Evolutionary conservation across 2,329 filamentous ascomycete genomes (phyloP).

Genomic region (Cladosporium sp.): DNA sequence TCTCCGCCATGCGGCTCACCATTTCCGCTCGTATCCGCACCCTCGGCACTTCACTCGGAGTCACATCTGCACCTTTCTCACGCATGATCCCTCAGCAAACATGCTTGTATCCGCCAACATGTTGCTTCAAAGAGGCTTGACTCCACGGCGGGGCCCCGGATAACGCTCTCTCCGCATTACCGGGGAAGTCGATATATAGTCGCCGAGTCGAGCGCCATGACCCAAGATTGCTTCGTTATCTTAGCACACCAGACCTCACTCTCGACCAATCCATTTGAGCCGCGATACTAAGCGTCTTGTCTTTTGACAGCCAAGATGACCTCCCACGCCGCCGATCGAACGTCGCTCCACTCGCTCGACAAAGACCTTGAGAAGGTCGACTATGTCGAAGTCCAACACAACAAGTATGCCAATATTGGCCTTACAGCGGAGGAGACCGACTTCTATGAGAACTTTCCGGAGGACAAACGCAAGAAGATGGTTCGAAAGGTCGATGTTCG

Average conservation of each 20-base stretch:
- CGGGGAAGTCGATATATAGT: no score
- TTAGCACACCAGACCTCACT: not conserved
- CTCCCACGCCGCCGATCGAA: conserved; percentile 2
- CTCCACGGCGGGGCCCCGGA: no score
- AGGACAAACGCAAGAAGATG: conserved; percentile 30
- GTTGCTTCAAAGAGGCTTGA: no score
- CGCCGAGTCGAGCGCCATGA: no score
- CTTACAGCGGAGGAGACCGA: conserved; percentile 20
- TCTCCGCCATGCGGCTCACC: no score
- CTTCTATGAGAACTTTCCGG: conserved; percentile 20
- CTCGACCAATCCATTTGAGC: not conserved
- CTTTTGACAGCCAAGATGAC: not conserved
- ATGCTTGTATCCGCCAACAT: no score
- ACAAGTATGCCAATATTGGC: conserved; percentile 22
- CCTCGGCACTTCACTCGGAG: no score
- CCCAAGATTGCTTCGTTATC: not conserved
- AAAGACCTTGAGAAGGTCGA: conserved; percentile 20
- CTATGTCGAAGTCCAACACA: conserved; percentile 15
- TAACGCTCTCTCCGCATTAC: no score
- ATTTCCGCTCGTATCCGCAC: no score
- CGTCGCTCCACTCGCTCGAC: conserved; percentile 17
- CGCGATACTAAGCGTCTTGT: not conserved
- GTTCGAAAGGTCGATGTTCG: conserved; percentile 47
- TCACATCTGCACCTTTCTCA: no score
- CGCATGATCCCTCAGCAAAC: no score